A percentile compares a stretch with the other conserved stretches of the same genome.
Conservation (phyloP, 2,329 filamentous ascomycete species). For the Triangularia verruculosa region DNA sequence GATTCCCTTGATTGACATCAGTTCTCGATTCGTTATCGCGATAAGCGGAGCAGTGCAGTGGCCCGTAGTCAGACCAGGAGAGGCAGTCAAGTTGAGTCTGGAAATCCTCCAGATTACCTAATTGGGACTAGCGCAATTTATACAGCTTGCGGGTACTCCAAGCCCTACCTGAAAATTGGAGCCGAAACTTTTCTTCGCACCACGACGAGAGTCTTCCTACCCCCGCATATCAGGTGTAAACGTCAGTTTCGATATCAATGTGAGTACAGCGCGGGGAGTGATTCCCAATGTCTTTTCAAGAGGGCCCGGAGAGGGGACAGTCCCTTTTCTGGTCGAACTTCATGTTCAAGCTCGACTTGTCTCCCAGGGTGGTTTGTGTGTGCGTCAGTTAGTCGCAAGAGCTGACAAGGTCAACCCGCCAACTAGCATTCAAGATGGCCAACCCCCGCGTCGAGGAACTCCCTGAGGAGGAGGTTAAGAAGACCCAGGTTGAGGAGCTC, state of each 20-base stretch:
- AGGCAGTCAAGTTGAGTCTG: background rate
- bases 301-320: background rate
- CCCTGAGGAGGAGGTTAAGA: constrained; percentile 83
- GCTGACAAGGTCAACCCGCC: constrained; percentile 29
- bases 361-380: constrained; percentile 20
- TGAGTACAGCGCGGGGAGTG: constrained; percentile 20
- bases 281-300: background rate
- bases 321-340: background rate
- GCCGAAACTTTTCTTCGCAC: constrained; percentile 30
- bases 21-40: background rate
- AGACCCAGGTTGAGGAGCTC: constrained; percentile 73
- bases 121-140: constrained; percentile 22
- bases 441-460: constrained; percentile 98
- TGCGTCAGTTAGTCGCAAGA: constrained; percentile 15
- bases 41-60: background rate
- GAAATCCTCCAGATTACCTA: constrained; percentile 14
- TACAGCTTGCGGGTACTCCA: constrained; percentile 15
- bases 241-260: constrained; percentile 27
- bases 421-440: constrained; percentile 66
- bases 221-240: constrained; percentile 28
- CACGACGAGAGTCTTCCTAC: constrained; percentile 25
- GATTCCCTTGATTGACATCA: background rate
- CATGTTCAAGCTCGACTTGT: background rate
- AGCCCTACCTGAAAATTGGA: constrained; percentile 31
- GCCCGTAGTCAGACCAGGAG: background rate